These are phyloP conservation scores for Ustanciosporium gigantosporum DNA, from an alignment of 1,284 basidiomycete genomes.

Conservation along the genomic window DNA sequence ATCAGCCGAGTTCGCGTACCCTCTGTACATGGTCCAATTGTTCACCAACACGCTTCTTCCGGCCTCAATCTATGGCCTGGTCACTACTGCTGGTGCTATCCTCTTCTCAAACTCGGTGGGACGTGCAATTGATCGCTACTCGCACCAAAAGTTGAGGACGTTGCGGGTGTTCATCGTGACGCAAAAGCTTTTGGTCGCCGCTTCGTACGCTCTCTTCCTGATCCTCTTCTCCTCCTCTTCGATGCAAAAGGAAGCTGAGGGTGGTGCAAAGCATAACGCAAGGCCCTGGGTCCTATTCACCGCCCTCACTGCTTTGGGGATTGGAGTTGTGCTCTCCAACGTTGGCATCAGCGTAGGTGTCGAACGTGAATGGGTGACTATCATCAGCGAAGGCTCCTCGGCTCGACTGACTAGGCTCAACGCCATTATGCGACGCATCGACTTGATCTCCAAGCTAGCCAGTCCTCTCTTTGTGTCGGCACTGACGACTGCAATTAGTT, in stretches of 20 bases:
- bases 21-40: conserved; percentile 65
- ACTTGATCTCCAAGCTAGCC: conserved; percentile 67
- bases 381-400: conserved; percentile 60
- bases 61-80: conserved; percentile 66
- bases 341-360: conserved; percentile 66
- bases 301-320: conserved; percentile 63
- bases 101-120: conserved; percentile 64
- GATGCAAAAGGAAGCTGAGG: conserved; percentile 30
- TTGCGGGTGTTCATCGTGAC: conserved; percentile 64
- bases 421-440: conserved; percentile 64
- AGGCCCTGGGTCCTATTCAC: conserved; percentile 61
- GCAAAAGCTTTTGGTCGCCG: conserved; percentile 64
- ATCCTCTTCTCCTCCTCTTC: conserved; percentile 48
- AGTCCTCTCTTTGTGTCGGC: conserved; percentile 68
- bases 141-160: conserved; percentile 60
- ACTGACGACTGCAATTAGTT: conserved; percentile 61
- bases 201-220: conserved; percentile 63
- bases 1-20: conserved; percentile 65
- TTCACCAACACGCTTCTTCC: conserved; percentile 67
- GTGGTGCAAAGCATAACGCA: conserved; percentile 33
- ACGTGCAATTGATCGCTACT: conserved; percentile 63
- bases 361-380: conserved; percentile 68
- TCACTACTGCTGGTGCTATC: conserved; percentile 63
- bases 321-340: conserved; percentile 61
- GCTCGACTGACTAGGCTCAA: conserved; percentile 55